Conservation (phyloP, 495 filamentous ascomycete species). For the Sphaerosporella brunnea region DNA sequence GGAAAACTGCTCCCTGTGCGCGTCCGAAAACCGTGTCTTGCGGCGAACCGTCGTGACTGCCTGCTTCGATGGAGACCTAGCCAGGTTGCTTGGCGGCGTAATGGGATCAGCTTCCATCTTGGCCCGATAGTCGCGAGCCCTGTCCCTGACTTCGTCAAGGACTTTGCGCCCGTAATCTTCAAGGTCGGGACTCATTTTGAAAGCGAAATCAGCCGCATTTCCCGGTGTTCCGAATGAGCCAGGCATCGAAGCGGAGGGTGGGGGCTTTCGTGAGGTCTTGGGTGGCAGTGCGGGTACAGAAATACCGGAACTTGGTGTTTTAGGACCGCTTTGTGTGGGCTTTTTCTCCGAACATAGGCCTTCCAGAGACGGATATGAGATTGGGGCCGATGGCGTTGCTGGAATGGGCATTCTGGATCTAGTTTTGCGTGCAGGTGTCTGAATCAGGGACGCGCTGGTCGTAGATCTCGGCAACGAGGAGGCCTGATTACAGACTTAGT, state of each 20-base stretch:
- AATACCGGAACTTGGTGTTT: neutral
- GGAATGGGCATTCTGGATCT: conserved; percentile 1
- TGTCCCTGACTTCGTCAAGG: conserved; percentile 11
- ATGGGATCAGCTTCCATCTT: conserved; percentile 2
- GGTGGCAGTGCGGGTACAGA: conserved; percentile 5
- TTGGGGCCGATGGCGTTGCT: neutral
- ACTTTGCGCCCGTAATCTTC: conserved; percentile 15
- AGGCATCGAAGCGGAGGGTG: neutral
- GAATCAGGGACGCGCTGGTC: too few species aligned
- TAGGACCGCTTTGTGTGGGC: neutral
- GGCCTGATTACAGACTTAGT: neutral
- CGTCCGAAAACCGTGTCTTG: conserved; percentile 18
- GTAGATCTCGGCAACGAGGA: neutral
- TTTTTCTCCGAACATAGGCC: neutral
- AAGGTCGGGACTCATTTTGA: conserved; percentile 12
- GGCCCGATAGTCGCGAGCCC: neutral
- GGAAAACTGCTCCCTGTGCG: conserved; percentile 17
- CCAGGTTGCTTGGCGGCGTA: neutral
- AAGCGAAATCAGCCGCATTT: conserved; percentile 11
- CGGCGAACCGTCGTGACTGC: conserved; percentile 8
- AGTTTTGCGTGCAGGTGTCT: neutral
- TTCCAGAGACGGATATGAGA: conserved; percentile 4
- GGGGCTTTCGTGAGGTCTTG: conserved; percentile 8
- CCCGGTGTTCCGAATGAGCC: conserved; percentile 12
- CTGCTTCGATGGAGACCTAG: neutral